phyloP scores from a whole-genome alignment of 768 basidiomycete species.

The Lyophyllum semitale region DNA sequence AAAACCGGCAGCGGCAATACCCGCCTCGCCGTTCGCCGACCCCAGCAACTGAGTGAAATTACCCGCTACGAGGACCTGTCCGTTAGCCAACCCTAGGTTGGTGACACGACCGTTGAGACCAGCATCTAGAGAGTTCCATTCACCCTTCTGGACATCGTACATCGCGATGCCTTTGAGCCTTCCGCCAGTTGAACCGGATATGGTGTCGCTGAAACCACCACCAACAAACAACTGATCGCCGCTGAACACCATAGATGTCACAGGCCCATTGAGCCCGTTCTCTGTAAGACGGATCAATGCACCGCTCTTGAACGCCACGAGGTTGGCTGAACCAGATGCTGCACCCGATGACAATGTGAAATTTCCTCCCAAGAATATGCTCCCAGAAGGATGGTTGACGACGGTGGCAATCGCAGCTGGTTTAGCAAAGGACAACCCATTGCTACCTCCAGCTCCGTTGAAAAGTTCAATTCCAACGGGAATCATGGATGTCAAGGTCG shows the following conservation, averaged over 20 bases:
- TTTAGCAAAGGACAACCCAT: conserved; percentile 35
- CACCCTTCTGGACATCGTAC: conserved; percentile 65
- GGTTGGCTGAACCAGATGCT: conserved; percentile 63
- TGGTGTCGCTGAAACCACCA: conserved; percentile 82
- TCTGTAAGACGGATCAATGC: conserved; percentile 52
- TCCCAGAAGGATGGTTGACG: conserved; percentile 65
- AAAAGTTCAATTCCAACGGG: conserved; percentile 61
- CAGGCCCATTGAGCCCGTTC: conserved; percentile 79
- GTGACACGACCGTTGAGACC: conserved; percentile 81
- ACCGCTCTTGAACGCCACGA: conserved; percentile 70
- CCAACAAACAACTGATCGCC: conserved; percentile 78
- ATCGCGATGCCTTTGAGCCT: conserved; percentile 61
- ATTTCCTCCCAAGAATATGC: conserved; percentile 73
- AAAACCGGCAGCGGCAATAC: conserved; percentile 56
- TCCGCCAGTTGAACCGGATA: conserved; percentile 50
- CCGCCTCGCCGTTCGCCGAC: conserved; percentile 31
- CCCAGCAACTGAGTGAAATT: conserved; percentile 62
- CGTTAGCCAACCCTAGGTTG: conserved; percentile 50
- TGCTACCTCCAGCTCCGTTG: conserved; percentile 54
- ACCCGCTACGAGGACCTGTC: conserved; percentile 67
- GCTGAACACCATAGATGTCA: conserved; percentile 64
- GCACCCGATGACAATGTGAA: conserved; percentile 64
- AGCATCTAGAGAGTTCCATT: conserved; percentile 70
- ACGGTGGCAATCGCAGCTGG: conserved; percentile 51
- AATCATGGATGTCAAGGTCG: conserved; percentile 71